Evolutionary conservation across 768 basidiomycete species (phyloP).

Genomic region (Suillus paluster): DNA sequence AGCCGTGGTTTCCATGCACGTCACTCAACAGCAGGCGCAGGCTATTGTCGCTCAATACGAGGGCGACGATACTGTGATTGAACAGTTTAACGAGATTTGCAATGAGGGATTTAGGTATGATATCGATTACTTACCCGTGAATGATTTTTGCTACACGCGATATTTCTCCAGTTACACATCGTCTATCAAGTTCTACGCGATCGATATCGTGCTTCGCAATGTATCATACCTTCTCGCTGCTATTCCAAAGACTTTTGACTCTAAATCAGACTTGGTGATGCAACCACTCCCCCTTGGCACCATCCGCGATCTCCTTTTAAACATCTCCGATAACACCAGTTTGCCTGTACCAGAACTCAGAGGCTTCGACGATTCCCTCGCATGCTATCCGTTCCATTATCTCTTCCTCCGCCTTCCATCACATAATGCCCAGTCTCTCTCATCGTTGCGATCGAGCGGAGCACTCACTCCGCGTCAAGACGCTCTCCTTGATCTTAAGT

Average conservation of each 20-base stretch:
- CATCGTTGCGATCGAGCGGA: slow-evolving; percentile 36
- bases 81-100: slow-evolving; percentile 28
- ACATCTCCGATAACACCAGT: slow-evolving; percentile 47
- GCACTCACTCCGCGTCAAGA: slow-evolving; percentile 42
- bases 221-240: slow-evolving; percentile 26
- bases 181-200: slow-evolving; percentile 29
- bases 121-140: neutral
- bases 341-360: slow-evolving; percentile 55
- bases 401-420: slow-evolving; percentile 49
- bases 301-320: slow-evolving; percentile 43
- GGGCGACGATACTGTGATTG: slow-evolving; percentile 14
- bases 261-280: slow-evolving; percentile 4
- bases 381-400: slow-evolving; percentile 51
- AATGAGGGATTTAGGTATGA: slow-evolving; percentile 36
- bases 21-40: slow-evolving; percentile 34
- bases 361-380: slow-evolving; percentile 50
- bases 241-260: slow-evolving; percentile 17
- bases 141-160: neutral
- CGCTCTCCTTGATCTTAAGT: slow-evolving; percentile 57
- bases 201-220: slow-evolving; percentile 30
- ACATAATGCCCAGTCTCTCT: slow-evolving; percentile 33
- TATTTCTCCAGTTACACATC: slow-evolving; percentile 34
- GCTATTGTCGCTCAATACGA: slow-evolving; percentile 34
- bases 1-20: slow-evolving; percentile 8
- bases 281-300: slow-evolving; percentile 35